Base-by-base conservation (phyloP, 75 land plant genomes). In the Cryptomeria japonica region DNA sequence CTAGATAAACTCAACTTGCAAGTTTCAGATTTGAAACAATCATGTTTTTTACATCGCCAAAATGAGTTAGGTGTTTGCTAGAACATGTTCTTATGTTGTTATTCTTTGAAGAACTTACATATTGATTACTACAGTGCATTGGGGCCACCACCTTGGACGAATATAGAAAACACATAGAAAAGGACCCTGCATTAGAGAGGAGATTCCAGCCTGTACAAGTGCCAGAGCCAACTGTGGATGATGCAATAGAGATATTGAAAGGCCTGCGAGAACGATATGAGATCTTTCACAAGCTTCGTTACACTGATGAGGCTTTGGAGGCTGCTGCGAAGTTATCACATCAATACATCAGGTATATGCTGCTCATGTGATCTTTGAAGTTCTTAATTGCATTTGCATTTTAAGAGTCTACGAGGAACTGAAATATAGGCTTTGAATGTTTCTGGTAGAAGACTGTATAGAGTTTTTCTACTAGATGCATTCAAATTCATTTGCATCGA, bases 201-300 rank as follows among this genome's bases (percentile, higher is more conserved):
- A 47, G 51, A 47, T 47, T 47, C 13, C 51, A 47, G 10, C 51
- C 51, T 47, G 51, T 47, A 47, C 51, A 47, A 47, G 51, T 47
- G 51, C 51, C 51, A 47, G 51, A 47, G 51, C 51, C 51, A 47
- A 47, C 12, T 10, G 51, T 47, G 51, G 51, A 47, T 47, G 51
- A 47, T 13, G 91, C 95, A 14, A 94, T 94, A 68, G 86, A 83
- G n/a, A 94, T 94, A 75, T 64, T 94, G 75, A 90, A 86, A 84
- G 95, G 95, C 11, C 83, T 94, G 44, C 90, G 94, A 36, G 94
- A 94, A 84, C 87, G 92, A 75, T 94, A 94, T 84, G 95, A 94
- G 86, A 89, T 91, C 34, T 92, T 91, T 86, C 95, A 94, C 83
- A 91, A 93, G 84, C 79, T 94, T 41, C 94, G 92, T 37, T 91